Percentiles rank a stretch among this genome's conserved stretches.
phyloP scores from a whole-genome alignment of 2,329 filamentous ascomycete species.

The Aphanocladium album region DNA sequence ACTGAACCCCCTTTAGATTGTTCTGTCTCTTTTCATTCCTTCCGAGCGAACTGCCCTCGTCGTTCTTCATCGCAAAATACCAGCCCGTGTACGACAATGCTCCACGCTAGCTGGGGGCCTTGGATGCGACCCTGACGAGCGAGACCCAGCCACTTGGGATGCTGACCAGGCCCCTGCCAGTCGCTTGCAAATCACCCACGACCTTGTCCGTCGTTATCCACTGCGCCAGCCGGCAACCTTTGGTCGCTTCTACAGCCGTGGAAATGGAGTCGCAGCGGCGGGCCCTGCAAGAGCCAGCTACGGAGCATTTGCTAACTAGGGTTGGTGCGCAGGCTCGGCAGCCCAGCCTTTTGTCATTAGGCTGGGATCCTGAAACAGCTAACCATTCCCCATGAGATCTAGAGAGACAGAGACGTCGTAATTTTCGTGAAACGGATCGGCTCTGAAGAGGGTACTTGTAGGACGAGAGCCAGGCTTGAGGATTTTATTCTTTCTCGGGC shows the following conservation, averaged over 20 bases:
- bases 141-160: background rate
- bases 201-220: background rate
- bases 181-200: background rate
- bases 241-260: background rate
- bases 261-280: background rate
- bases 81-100: background rate
- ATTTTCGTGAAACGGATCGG: background rate
- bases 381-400: background rate
- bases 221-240: background rate
- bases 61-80: background rate
- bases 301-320: background rate
- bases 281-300: background rate
- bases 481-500: too few relatives aligned
- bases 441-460: background rate
- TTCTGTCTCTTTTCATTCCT: background rate
- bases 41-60: background rate
- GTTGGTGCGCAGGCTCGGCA: background rate
- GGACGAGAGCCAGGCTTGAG: too few relatives aligned
- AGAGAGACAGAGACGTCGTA: background rate
- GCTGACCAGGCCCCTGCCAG: background rate
- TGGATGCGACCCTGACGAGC: background rate
- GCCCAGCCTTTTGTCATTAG: background rate
- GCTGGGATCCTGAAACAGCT: constrained; percentile 4
- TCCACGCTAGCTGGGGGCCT: background rate
- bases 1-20: background rate